Percentiles rank a stretch among this genome's conserved stretches.
Evolutionary conservation across 2,329 filamentous ascomycete genomes (phyloP).

Genomic region (Fusarium poae): DNA sequence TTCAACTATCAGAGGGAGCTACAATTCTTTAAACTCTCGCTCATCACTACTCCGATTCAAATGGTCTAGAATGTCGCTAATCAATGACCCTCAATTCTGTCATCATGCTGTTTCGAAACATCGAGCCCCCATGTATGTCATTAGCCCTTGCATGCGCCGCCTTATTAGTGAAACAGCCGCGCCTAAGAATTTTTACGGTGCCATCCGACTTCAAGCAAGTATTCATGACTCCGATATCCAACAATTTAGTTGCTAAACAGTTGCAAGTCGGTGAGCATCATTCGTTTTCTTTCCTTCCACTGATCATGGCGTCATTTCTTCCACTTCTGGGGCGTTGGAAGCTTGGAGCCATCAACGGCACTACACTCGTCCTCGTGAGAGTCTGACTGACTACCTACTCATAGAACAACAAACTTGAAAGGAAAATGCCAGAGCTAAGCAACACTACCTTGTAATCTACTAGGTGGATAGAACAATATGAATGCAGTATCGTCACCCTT

Average conservation of each 20-base stretch:
- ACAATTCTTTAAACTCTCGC: neutral
- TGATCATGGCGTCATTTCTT: neutral
- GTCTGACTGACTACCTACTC: no score
- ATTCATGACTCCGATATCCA: neutral
- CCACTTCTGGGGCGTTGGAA: constrained; percentile 3
- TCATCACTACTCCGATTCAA: neutral
- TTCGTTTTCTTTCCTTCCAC: neutral
- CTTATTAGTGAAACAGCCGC: constrained; percentile 29
- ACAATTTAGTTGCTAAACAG: rapidly evolving
- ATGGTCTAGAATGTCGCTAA: neutral
- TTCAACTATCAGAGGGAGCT: neutral
- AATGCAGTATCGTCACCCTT: neutral
- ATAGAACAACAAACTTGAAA: neutral
- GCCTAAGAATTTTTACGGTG: neutral
- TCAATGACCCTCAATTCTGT: neutral
- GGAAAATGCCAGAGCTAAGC: neutral
- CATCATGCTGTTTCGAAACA: neutral
- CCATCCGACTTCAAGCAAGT: neutral
- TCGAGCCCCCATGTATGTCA: constrained; percentile 29
- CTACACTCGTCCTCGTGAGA: neutral
- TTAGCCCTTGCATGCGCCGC: constrained; percentile 21
- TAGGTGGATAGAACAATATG: no score
- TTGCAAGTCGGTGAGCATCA: neutral
- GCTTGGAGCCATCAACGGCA: constrained; percentile 29
- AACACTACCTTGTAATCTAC: no score